Conservation (phyloP, 495 filamentous ascomycete genomes). For the Talaromyces borbonicus region DNA sequence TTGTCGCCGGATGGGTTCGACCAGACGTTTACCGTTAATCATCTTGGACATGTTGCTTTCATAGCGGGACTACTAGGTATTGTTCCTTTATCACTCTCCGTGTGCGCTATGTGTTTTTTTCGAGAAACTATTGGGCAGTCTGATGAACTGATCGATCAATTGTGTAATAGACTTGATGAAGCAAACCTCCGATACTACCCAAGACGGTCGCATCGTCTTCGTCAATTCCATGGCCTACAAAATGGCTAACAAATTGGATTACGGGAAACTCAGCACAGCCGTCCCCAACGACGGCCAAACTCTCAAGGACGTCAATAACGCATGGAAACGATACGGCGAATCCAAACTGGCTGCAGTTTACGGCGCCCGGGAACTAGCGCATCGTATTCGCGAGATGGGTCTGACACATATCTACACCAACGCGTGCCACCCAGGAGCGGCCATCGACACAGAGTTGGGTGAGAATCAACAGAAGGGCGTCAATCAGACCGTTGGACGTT, state of each 20-base stretch:
- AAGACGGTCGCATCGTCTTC: slow-evolving; percentile 12
- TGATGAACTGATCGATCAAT: neutral
- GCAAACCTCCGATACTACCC: slow-evolving; percentile 2
- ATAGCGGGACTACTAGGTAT: slow-evolving; percentile 8
- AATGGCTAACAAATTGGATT: slow-evolving; percentile 8
- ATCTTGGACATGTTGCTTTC: slow-evolving; percentile 15
- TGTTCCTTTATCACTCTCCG: neutral
- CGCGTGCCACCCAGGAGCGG: slow-evolving; percentile 12
- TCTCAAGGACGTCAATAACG: slow-evolving; percentile 7
- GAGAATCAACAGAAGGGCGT: neutral
- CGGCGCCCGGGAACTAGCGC: slow-evolving; percentile 8
- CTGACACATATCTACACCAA: slow-evolving; percentile 10
- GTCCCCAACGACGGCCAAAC: slow-evolving; percentile 7
- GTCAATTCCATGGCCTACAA: slow-evolving; percentile 12
- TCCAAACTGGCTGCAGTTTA: slow-evolving; percentile 12
- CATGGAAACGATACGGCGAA: slow-evolving; percentile 8
- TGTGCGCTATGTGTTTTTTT: neutral
- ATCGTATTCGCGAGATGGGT: slow-evolving; percentile 7
- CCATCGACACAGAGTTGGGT: neutral
- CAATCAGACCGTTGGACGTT: neutral
- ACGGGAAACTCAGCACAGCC: slow-evolving; percentile 6
- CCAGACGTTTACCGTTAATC: slow-evolving; percentile 13
- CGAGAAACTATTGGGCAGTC: too few relatives aligned
- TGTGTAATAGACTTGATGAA: slow-evolving; percentile 7
- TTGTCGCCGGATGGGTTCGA: slow-evolving; percentile 12